Conservation (phyloP, 768 basidiomycete species). For the Omphalotus guepiniiformis region DNA sequence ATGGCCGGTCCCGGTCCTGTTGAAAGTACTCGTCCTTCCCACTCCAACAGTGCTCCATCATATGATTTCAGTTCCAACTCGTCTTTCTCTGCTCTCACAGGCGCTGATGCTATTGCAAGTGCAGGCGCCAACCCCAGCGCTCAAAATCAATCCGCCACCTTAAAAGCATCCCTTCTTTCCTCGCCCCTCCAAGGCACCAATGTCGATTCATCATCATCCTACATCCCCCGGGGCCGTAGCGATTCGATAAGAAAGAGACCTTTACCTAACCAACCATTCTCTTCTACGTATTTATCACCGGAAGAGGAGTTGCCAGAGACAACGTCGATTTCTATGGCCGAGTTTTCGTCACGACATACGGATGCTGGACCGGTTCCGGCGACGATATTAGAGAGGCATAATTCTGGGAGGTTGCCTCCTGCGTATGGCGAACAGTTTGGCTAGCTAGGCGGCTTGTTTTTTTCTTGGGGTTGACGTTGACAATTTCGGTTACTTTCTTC, state of each 20-base stretch:
- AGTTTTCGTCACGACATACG: conserved; percentile 13
- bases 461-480: too few relatives aligned
- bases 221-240: neutral
- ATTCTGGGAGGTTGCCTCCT: conserved; percentile 18
- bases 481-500: too few relatives aligned
- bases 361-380: conserved; percentile 17
- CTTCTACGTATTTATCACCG: neutral
- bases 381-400: conserved; percentile 10
- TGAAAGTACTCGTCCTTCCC: too few relatives aligned
- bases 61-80: neutral
- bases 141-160: too few relatives aligned
- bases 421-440: conserved; percentile 19
- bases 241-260: neutral
- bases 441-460: neutral
- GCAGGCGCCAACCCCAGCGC: neutral
- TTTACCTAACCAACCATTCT: neutral
- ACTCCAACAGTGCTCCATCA: too few relatives aligned
- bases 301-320: conserved; percentile 15
- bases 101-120: neutral
- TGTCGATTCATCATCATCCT: neutral
- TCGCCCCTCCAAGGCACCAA: neutral
- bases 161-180: too few relatives aligned
- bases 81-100: neutral
- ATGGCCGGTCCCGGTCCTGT: too few relatives aligned
- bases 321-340: conserved; percentile 2